These are phyloP conservation scores for Kodamaea leandrae DNA, from an alignment of 805 yeast species.

Conservation along the genomic window DNA sequence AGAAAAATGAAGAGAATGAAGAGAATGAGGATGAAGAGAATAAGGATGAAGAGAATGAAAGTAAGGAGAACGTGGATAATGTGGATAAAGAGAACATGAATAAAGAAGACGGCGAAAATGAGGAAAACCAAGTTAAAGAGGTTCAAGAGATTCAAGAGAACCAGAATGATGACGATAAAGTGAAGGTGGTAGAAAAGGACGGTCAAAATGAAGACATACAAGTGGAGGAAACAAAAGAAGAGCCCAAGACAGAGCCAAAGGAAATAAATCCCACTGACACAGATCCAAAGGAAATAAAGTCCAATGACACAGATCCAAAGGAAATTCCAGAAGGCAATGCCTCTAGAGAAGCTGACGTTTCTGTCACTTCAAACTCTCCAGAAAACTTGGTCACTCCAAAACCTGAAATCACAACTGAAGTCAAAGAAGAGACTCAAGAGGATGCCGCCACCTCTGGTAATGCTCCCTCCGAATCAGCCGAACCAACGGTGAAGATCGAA, in stretches of 20 bases:
- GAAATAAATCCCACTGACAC: not conserved
- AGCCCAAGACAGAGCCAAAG: not conserved
- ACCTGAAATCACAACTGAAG: not conserved
- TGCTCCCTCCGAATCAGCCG: no score
- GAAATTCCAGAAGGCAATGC: no score
- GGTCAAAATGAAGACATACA: slow-evolving; percentile 7
- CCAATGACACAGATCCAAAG: not conserved
- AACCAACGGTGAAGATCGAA: slow-evolving; percentile 11
- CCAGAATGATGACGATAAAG: slow-evolving; percentile 23
- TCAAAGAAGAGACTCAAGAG: not conserved
- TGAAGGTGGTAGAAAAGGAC: slow-evolving; percentile 10
- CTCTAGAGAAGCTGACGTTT: no score
- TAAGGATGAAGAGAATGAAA: slow-evolving; percentile 1
- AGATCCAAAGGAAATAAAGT: not conserved
- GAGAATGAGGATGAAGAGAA: slow-evolving; percentile 4
- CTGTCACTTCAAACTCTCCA: no score
- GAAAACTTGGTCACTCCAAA: no score
- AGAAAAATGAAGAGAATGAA: slow-evolving; percentile 8
- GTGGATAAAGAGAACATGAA: slow-evolving; percentile 1
- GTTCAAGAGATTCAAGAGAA: slow-evolving; percentile 14
- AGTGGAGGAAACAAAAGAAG: slow-evolving; percentile 6
- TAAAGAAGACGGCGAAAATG: not conserved
- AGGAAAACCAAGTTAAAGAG: slow-evolving; percentile 3
- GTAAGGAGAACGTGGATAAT: not conserved
- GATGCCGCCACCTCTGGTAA: slow-evolving; percentile 18